phyloP scores from a whole-genome alignment of 345 rosid genomes.

The Populus nigra region DNA sequence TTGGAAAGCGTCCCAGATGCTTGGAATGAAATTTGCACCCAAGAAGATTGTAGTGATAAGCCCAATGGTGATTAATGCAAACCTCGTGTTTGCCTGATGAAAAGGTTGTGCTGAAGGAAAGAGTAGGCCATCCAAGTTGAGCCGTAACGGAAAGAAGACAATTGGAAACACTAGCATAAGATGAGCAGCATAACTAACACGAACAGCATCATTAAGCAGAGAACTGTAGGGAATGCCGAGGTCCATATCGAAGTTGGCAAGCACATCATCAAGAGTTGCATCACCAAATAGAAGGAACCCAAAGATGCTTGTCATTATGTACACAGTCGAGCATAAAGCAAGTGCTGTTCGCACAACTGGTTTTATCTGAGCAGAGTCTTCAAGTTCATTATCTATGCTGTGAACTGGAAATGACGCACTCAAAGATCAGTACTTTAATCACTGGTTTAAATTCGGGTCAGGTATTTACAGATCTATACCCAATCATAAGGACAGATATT shows the following conservation, averaged over 20 bases:
- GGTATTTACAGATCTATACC: not conserved
- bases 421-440: conserved; percentile 11
- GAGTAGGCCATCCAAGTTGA: conserved; percentile 80
- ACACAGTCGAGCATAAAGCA: conserved; percentile 66
- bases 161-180: conserved; percentile 94
- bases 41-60: conserved; percentile 60
- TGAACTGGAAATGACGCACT: conserved; percentile 58
- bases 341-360: conserved; percentile 72
- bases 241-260: conserved; percentile 78
- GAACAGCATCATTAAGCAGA: conserved; percentile 69
- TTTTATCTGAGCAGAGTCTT: conserved; percentile 61
- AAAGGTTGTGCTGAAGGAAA: conserved; percentile 69
- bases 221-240: conserved; percentile 77
- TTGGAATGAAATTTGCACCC: conserved; percentile 89
- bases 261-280: conserved; percentile 74
- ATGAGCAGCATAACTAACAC: conserved; percentile 82
- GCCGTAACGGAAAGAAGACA: conserved; percentile 73
- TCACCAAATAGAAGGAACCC: conserved; percentile 92
- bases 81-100: conserved; percentile 56
- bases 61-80: conserved; percentile 53
- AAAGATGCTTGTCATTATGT: conserved; percentile 71
- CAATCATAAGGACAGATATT: not conserved
- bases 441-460: not conserved
- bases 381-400: conserved; percentile 81
- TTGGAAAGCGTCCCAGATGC: conserved; percentile 98